Evolutionary conservation across 2,329 filamentous ascomycete genomes (phyloP).

Genomic region (Magnaporthiopsis incrustans): DNA sequence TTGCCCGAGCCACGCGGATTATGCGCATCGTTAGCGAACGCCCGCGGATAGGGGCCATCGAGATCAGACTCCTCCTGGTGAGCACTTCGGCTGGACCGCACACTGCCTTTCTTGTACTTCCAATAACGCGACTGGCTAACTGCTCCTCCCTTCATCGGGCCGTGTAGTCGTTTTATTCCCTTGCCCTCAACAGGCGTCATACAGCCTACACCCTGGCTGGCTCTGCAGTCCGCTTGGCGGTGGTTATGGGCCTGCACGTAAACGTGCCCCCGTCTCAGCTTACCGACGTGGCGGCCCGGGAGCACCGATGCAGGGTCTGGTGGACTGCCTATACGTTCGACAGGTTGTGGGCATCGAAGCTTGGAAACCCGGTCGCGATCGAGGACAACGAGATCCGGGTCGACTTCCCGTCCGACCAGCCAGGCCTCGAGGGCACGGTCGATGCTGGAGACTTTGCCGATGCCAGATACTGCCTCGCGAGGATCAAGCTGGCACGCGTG

Average conservation of each 20-base stretch:
- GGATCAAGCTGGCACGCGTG: constrained; percentile 29
- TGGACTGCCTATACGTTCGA: constrained; percentile 37
- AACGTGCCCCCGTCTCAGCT: constrained; percentile 29
- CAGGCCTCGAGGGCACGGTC: constrained; percentile 7
- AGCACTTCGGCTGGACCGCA: not conserved
- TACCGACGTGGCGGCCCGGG: constrained; percentile 25
- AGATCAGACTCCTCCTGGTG: constrained; percentile 8
- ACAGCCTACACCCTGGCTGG: constrained; percentile 25
- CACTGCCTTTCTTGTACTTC: not conserved
- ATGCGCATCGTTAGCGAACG: constrained; percentile 6
- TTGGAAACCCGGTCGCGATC: constrained; percentile 39
- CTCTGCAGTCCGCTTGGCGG: constrained; percentile 32
- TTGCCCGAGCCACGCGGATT: constrained; percentile 1
- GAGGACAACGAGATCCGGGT: constrained; percentile 39
- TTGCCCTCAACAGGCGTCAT: constrained; percentile 10
- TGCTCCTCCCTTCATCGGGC: not conserved
- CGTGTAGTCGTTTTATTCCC: constrained; percentile 10
- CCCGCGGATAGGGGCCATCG: constrained; percentile 2
- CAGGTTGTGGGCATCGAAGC: constrained; percentile 39
- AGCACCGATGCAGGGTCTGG: constrained; percentile 33
- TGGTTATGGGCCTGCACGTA: constrained; percentile 36
- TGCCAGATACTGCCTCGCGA: constrained; percentile 24
- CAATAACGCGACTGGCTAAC: too few relatives aligned
- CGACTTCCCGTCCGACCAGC: constrained; percentile 30
- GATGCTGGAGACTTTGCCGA: constrained; percentile 23